Evolutionary conservation across 805 yeast genomes (phyloP), one percentile per base, ranked within the genome.

Genomic region (Myxozyma vanderwaltii): DNA sequence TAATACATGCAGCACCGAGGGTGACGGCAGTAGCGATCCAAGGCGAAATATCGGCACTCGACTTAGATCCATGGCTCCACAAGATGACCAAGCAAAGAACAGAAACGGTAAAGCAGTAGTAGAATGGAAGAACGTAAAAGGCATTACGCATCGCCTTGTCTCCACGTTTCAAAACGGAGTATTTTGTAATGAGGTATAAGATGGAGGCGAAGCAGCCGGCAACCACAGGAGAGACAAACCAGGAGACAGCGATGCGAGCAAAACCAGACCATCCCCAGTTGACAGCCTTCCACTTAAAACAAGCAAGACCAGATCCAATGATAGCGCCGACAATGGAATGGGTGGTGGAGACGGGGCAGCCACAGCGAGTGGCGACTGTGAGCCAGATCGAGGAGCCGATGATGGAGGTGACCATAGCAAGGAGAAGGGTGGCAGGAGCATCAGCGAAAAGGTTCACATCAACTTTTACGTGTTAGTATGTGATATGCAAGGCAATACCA

Each of bases 181-280:
- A 84, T 71, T 87, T 87, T 56, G 86, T 80, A 50, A 81, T 70
- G 57, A 84, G 73, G 71, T 86, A 88, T 53, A 84, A 70, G 45
- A 81, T 73, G 3, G 86, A 72, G 3, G 89, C 83, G 63, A 88
- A 80, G 35, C 70, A 67, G 63, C 90, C 92, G 17, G 91, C 86
- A 59, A 86, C 75, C 21, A 77, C 70, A 13, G 92, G 92, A 3
- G 92, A 90, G 73, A 87, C 82, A 68, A 85, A 83, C 91, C 91
- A 87, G 10, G 90, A 83, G 3, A 91, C 91, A 61, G 84, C 82
- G 63, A 86, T 86, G 72, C 84, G 86, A 0, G 88, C 69, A 59
- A 87, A 85, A 29, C 91, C 89, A 15, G 65, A 51, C 91, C 91
- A 87, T 27, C 90, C 91, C 92, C 92, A 87, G 54, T 70, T 74